Evolutionary conservation across 805 yeast genomes (phyloP), one percentile per base, ranked within the genome.

Genomic region (Candida coquimbonensis): DNA sequence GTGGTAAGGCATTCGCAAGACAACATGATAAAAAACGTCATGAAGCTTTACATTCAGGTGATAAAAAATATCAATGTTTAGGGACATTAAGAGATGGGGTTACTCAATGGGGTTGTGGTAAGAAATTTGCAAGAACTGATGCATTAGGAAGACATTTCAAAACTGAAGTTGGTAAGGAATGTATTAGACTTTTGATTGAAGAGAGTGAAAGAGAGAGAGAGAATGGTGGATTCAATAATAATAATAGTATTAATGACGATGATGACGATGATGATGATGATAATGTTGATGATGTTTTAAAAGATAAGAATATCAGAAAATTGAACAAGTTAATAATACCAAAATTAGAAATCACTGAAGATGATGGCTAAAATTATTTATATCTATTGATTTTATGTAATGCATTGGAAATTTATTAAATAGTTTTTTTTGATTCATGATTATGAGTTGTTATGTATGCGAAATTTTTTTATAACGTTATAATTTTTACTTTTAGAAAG

Each of bases 1-100:
- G 95, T 65, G 88, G 87, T 5, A 85, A 85, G 61, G 86, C 90
- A 1, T 86, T 86, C 69, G 90, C 90, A 7, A 66, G 93, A 48
- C 82, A 81, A 46, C 93, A 85, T 56, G 93, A 85, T 61, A 67
- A 82, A 48, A 83, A 81, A 58, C 70, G 93, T 46, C 93, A 85
- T 57, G 90, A 83, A 56, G 79, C 80, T 54, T 67, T 85, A 48
- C 95, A 86, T 57, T 70, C 81, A 5, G 93, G 93, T 1, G 84
- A 83, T 62, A 85, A 83, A 65, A 72, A 80, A 53, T 85, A 73
- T 57, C 83, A 81, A 53, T 85, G 95, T 62, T 75, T 75, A 50
- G 95, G 95, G 2, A 57, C 65, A 5, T 63, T 83, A 46, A 73
- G 75, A 49, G 75, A 77, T 55, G 83, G 84, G 7, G 57, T 55